Percentiles rank a stretch among this genome's conserved stretches.
Conservation (phyloP, 2,329 filamentous ascomycete species). For the Arthrobotrys sinensis region DNA sequence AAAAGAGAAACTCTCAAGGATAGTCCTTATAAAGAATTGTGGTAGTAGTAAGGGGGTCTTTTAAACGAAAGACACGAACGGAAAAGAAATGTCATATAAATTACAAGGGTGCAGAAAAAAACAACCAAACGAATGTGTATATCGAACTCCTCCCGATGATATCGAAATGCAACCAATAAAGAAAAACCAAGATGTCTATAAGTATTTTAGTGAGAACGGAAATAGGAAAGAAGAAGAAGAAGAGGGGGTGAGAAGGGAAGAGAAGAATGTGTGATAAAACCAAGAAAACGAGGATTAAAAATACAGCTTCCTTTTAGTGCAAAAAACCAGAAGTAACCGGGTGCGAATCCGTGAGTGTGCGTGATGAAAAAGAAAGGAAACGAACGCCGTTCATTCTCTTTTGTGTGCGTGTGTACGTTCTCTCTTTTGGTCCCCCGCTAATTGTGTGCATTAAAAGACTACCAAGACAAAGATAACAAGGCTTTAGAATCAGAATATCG, state of each 20-base stretch:
- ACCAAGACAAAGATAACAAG: slow-evolving; percentile 13
- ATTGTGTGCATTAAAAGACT: slow-evolving; percentile 32
- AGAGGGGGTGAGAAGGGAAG: background rate
- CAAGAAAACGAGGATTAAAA: slow-evolving; percentile 27
- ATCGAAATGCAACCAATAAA: slow-evolving; percentile 4
- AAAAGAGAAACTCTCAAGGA: slow-evolving; percentile 10
- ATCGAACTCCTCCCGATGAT: slow-evolving; percentile 55
- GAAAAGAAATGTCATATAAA: slow-evolving; percentile 18
- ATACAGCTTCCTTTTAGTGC: slow-evolving; percentile 16
- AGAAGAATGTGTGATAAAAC: background rate
- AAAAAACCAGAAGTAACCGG: slow-evolving; percentile 10
- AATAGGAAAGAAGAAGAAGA: slow-evolving; percentile 20
- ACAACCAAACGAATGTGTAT: slow-evolving; percentile 43
- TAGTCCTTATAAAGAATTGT: background rate
- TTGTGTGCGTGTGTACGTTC: slow-evolving; percentile 28
- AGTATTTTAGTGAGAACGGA: slow-evolving; percentile 19
- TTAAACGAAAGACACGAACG: slow-evolving; percentile 1
- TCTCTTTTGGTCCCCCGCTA: slow-evolving; percentile 27
- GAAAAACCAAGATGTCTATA: slow-evolving; percentile 34
- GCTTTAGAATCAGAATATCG: slow-evolving; percentile 31
- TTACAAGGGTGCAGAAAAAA: slow-evolving; percentile 39
- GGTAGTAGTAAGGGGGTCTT: background rate
- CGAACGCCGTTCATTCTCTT: slow-evolving; percentile 51
- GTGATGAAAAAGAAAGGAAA: slow-evolving; percentile 17
- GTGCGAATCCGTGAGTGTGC: slow-evolving; percentile 36